Conservation (phyloP, 345 rosid species). For the Lepidium africanum region DNA sequence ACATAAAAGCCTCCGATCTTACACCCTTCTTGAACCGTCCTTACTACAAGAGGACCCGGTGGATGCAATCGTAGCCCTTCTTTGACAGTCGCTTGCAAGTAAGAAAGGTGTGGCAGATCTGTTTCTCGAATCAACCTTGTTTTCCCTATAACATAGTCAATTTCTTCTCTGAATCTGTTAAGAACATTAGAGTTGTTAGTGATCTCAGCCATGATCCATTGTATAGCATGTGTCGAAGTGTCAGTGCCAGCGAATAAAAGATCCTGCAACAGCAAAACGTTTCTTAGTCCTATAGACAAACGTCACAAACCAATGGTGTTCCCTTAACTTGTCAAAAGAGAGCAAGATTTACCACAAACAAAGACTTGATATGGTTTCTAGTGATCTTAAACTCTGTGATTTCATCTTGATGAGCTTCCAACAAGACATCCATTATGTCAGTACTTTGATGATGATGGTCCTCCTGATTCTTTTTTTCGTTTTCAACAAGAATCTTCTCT, state of each 20-base stretch:
- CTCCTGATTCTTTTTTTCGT: too few relatives aligned
- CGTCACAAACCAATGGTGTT: neutral
- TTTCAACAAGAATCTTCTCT: too few relatives aligned
- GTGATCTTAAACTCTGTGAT: neutral
- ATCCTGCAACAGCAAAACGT: neutral
- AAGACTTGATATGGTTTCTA: neutral
- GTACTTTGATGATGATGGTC: too few relatives aligned
- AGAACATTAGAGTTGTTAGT: neutral
- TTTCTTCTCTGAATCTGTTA: neutral
- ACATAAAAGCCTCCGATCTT: conserved; percentile 1
- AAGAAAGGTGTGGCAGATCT: neutral
- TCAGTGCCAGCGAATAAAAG: neutral
- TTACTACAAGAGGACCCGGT: neutral
- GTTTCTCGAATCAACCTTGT: neutral
- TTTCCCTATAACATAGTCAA: neutral
- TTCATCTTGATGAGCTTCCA: neutral
- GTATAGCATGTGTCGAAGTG: neutral
- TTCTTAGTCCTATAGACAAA: neutral
- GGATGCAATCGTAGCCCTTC: neutral
- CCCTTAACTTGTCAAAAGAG: neutral
- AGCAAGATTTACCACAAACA: conserved; percentile 9
- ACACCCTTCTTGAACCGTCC: neutral
- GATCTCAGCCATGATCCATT: neutral
- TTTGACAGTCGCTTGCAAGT: neutral
- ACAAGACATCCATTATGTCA: too few relatives aligned